These are phyloP conservation scores for Mimosa bimucronata DNA, from an alignment of 306 rosid genomes.

Conservation along the genomic window DNA sequence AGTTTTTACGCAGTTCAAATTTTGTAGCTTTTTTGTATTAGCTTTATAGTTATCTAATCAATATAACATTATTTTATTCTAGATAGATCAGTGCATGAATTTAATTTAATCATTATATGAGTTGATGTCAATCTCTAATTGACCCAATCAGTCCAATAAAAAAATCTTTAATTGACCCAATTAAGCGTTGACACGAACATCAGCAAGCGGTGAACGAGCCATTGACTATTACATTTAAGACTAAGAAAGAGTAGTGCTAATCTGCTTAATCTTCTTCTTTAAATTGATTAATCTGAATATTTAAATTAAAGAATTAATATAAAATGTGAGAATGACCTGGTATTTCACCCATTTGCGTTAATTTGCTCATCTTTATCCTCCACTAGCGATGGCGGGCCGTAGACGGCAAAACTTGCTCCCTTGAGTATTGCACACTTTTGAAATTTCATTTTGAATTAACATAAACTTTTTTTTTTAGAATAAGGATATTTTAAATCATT, in stretches of 20 bases:
- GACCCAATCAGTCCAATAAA: no score
- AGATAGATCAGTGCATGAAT: neutral
- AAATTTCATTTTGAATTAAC: no score
- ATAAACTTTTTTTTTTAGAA: no score
- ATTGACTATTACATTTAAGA: neutral
- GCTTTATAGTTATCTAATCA: neutral
- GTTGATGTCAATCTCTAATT: neutral
- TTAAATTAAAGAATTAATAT: neutral
- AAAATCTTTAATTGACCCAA: neutral
- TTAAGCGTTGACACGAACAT: neutral
- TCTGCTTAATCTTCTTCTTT: neutral
- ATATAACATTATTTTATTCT: neutral
- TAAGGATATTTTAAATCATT: no score
- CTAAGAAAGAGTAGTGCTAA: neutral
- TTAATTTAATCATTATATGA: neutral
- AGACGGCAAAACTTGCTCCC: neutral
- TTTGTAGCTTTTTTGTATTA: neutral
- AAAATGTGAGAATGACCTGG: neutral
- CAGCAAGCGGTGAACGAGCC: neutral
- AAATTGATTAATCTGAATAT: neutral
- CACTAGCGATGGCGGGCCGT: slow-evolving; percentile 11
- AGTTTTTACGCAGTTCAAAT: neutral
- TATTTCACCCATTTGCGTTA: neutral
- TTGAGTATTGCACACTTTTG: neutral
- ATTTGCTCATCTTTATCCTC: neutral